Evolutionary conservation across 179 eudicot genomes (phyloP), one percentile per base, ranked within the genome.

Genomic region (Spinacia oleracea): DNA sequence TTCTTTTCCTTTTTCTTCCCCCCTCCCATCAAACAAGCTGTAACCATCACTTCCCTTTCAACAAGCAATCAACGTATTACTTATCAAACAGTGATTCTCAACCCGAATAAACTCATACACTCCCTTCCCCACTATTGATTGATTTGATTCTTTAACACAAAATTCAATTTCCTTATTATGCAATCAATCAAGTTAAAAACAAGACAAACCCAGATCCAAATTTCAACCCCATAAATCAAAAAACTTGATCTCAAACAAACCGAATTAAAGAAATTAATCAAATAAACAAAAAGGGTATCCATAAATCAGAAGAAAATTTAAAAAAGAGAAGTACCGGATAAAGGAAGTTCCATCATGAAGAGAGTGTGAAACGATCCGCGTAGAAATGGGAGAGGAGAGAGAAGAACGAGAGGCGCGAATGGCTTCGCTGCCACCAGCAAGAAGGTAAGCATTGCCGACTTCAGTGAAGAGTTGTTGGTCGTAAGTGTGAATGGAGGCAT

Each of bases 341-440:
- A 85, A 93, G 43, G 99, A 88, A 75, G 85, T 88, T 73, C 92
- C 94, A 63, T 93, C 93, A 70, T 68, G 81, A 76, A 81, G 79
- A 27, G 87, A 75, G 20, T 81, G 82, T 9, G 27, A 80, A 66
- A 82, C 73, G 51, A 81, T 71, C 31, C 83, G 79, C 34, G 73
- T 72, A 31, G 88, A 50, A 64, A 72, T 50, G 29, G 85, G 14
- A 20, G 83, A 67, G 50, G 85, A 78, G 20, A 78, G 5, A 15
- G 74, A 69, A 40, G 71, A 55, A 50, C 86, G 86, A 78, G 93
- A 78, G 10, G 92, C 88, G 70, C 76, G 84, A 83, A 96, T 50
- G 71, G 94, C 98, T 84, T 96, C 99, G 76, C 97, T 96, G 55
- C 99, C 98, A 78, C 96, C 99, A 83, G 99, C 86, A 75, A 93